phyloP scores from a whole-genome alignment of 305 asterid genomes.

The Vinca major region DNA sequence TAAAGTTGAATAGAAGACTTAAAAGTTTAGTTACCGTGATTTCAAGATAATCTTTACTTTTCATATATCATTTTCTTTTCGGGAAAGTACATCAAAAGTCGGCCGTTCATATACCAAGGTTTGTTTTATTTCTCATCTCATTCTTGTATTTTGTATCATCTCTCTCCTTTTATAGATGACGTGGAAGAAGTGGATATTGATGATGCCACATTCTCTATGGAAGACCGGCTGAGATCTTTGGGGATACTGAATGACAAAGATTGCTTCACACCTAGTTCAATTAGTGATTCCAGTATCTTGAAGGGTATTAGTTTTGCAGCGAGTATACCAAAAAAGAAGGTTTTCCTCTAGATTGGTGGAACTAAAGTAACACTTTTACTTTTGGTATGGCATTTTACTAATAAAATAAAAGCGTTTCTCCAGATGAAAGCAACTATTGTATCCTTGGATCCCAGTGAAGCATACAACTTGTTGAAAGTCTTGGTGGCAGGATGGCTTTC shows the following conservation, averaged over 20 bases:
- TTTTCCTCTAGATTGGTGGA: constrained; percentile 15
- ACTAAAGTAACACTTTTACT: background rate
- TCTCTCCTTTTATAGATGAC: constrained; percentile 16
- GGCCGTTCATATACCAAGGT: background rate
- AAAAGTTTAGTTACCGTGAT: background rate
- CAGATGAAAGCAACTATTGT: constrained; percentile 58
- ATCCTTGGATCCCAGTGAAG: constrained; percentile 61
- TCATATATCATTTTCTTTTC: background rate
- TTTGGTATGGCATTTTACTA: background rate
- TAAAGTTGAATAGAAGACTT: background rate
- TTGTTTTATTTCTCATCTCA: background rate
- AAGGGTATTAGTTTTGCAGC: constrained; percentile 54
- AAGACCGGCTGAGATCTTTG: constrained; percentile 62
- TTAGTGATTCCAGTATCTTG: constrained; percentile 33
- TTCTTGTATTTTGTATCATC: background rate
- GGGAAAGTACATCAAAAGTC: background rate
- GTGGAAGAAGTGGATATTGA: constrained; percentile 36
- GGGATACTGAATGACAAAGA: constrained; percentile 47
- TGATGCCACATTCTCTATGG: constrained; percentile 55
- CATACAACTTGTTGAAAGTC: constrained; percentile 43
- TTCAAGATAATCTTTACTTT: background rate
- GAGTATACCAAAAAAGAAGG: constrained; percentile 56
- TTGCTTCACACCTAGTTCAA: constrained; percentile 27
- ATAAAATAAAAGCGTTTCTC: background rate
- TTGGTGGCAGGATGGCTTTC: constrained; percentile 69